These are phyloP conservation scores for Epichloe gansuensis DNA, from an alignment of 2,329 filamentous ascomycete species.

Conservation along the genomic window DNA sequence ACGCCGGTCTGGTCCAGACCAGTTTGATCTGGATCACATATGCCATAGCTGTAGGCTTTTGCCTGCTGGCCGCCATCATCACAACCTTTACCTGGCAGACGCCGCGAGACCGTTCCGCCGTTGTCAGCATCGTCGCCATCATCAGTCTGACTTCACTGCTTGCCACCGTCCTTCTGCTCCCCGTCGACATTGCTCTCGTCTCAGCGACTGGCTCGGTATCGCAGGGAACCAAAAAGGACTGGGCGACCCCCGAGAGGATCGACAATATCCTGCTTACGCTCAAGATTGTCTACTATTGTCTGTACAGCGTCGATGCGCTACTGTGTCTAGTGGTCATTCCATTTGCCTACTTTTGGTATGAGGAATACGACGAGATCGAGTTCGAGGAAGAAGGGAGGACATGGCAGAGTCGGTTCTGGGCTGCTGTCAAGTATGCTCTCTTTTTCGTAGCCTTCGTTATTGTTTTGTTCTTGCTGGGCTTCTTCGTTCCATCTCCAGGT, in stretches of 20 bases:
- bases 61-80: slow-evolving; percentile 64
- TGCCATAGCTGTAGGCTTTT: slow-evolving; percentile 63
- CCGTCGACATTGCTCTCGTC: slow-evolving; percentile 89
- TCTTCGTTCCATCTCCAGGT: slow-evolving; percentile 77
- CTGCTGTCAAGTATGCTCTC: slow-evolving; percentile 82
- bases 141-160: slow-evolving; percentile 77
- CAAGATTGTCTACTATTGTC: slow-evolving; percentile 78
- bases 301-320: slow-evolving; percentile 84
- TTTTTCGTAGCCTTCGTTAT: slow-evolving; percentile 70
- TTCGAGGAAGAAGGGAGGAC: slow-evolving; percentile 70
- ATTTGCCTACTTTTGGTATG: slow-evolving; percentile 96
- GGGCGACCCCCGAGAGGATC: slow-evolving; percentile 76
- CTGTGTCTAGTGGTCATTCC: slow-evolving; percentile 83
- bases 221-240: slow-evolving; percentile 77
- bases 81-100: slow-evolving; percentile 90
- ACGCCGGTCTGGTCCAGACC: slow-evolving; percentile 59
- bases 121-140: slow-evolving; percentile 75
- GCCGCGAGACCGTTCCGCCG: slow-evolving; percentile 68
- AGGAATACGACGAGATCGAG: slow-evolving; percentile 90
- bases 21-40: slow-evolving; percentile 94
- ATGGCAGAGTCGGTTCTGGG: slow-evolving; percentile 57
- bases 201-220: slow-evolving; percentile 71
- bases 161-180: slow-evolving; percentile 81
- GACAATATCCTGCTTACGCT: slow-evolving; percentile 67
- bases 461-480: slow-evolving; percentile 79